These are phyloP conservation scores for Monosporozyma siamensis DNA, from an alignment of 805 yeast species.

Conservation along the genomic window DNA sequence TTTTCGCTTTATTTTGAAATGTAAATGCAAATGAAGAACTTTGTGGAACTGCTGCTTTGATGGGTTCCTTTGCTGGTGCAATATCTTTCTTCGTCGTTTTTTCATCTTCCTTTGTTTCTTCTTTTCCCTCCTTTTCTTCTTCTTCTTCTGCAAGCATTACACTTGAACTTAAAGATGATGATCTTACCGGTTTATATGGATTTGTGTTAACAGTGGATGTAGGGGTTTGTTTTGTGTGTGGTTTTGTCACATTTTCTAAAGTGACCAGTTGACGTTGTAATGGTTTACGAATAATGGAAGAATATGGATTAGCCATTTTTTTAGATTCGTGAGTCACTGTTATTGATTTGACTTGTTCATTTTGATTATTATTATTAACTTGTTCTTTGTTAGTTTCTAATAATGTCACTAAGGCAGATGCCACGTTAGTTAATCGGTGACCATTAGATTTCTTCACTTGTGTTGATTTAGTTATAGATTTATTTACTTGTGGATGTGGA, in stretches of 20 bases:
- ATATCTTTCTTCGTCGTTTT: too few relatives aligned
- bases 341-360: background rate
- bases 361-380: slow-evolving; percentile 3
- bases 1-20: slow-evolving; percentile 2
- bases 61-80: too few relatives aligned
- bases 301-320: slow-evolving; percentile 36
- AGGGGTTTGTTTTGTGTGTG: slow-evolving; percentile 10
- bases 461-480: background rate
- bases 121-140: background rate
- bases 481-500: background rate
- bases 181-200: slow-evolving; percentile 30
- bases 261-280: background rate
- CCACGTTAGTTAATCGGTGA: slow-evolving; percentile 36
- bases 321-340: slow-evolving; percentile 8
- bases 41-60: slow-evolving; percentile 4
- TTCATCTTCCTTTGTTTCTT: background rate
- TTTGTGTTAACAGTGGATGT: background rate
- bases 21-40: slow-evolving; percentile 8
- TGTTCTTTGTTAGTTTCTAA: slow-evolving; percentile 27
- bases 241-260: slow-evolving; percentile 2
- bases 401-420: slow-evolving; percentile 40
- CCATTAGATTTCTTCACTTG: background rate
- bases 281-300: slow-evolving; percentile 16
- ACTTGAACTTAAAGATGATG: slow-evolving; percentile 32
- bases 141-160: slow-evolving; percentile 18